Percentiles rank a stretch among this genome's conserved stretches.
Evolutionary conservation across 2,329 filamentous ascomycete species (phyloP).

Genomic region (Cercospora sojina): DNA sequence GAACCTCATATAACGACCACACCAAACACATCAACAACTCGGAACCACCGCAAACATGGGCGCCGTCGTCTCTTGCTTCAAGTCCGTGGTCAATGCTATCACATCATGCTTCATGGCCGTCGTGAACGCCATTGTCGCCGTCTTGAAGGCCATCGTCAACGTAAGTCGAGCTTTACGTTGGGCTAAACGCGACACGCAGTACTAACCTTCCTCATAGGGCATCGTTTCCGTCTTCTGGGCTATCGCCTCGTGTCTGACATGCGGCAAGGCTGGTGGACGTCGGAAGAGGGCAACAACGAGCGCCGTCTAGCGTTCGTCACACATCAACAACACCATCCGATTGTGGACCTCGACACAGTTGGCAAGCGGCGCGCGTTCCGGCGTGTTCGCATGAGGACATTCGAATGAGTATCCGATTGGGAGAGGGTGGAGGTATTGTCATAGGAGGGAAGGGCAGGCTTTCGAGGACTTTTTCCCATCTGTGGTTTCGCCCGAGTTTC

Average conservation of each 20-base stretch:
- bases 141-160: conserved; percentile 50
- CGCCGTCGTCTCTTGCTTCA: conserved; percentile 60
- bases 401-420: background rate
- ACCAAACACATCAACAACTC: conserved; percentile 2
- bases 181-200: background rate
- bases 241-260: conserved; percentile 52
- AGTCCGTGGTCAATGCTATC: conserved; percentile 47
- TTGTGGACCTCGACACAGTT: background rate
- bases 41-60: conserved; percentile 53
- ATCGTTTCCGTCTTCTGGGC: conserved; percentile 52
- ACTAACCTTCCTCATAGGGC: conserved; percentile 41
- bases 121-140: conserved; percentile 48
- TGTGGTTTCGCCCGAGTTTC: background rate
- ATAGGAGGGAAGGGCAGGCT: background rate
- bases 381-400: background rate
- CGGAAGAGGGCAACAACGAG: conserved; percentile 41
- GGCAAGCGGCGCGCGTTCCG: background rate
- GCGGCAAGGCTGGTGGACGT: conserved; percentile 44
- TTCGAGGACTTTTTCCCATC: conserved; percentile 1
- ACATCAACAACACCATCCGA: background rate
- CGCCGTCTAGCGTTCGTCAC: conserved; percentile 34
- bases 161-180: conserved; percentile 18
- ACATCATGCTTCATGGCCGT: conserved; percentile 43
- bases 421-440: background rate
- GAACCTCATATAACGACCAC: background rate